Percentiles rank a stretch among this genome's conserved stretches.
These are phyloP conservation scores for Eucalyptus virginea DNA, from an alignment of 345 rosid species.

Conservation along the genomic window DNA sequence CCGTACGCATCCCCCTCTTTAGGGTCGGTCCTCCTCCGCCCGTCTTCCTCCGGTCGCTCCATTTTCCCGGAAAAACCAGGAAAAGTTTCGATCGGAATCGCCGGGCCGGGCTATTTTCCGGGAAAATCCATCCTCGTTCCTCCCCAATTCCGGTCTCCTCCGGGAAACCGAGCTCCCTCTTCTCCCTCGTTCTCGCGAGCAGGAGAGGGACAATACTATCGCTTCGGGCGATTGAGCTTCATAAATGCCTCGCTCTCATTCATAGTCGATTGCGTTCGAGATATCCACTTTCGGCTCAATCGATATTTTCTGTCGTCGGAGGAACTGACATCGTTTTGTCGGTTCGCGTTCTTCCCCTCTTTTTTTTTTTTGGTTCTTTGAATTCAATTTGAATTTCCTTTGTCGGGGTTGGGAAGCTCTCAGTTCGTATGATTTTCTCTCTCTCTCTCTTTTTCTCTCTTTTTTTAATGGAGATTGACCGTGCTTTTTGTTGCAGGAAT, in stretches of 20 bases:
- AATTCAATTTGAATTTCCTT: background rate
- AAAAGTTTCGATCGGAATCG: background rate
- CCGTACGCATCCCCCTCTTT: background rate
- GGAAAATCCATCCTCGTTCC: slow-evolving; percentile 2
- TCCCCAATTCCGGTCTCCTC: background rate
- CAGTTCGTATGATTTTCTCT: background rate
- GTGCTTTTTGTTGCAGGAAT: background rate
- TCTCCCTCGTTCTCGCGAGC: background rate
- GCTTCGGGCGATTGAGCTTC: background rate
- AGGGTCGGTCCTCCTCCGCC: background rate
- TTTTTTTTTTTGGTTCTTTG: background rate
- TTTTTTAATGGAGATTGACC: background rate
- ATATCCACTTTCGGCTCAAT: background rate
- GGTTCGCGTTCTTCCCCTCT: background rate
- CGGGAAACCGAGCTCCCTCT: background rate
- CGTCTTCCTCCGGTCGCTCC: slow-evolving; percentile 12
- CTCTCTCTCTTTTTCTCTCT: no score
- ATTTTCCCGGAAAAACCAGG: slow-evolving; percentile 12
- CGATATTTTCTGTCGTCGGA: background rate
- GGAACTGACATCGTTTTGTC: background rate
- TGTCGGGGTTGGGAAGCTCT: background rate
- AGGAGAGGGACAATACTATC: background rate
- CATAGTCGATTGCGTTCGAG: background rate
- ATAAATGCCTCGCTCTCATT: background rate
- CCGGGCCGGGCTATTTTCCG: background rate